Base-by-base conservation (phyloP, 768 basidiomycete genomes). In the Pleurotus tuber-regium region DNA sequence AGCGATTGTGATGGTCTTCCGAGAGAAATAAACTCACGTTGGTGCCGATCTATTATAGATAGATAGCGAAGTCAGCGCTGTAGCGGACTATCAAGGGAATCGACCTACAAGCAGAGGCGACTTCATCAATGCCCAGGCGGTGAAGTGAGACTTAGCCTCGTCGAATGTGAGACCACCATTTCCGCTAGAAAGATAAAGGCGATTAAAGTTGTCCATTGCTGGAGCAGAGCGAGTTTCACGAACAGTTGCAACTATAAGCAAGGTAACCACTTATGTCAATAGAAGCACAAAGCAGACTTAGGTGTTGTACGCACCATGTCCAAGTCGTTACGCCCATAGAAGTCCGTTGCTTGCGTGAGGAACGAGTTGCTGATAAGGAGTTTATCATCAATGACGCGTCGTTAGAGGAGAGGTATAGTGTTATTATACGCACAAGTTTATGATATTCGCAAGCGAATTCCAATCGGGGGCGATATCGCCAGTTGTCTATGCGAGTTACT, bases 61-160 rank as follows among this genome's bases (percentile, higher is more conserved):
- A n/a, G n/a, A n/a, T n/a, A n/a, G n/a, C n/a, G n/a, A n/a, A n/a
- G n/a, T n/a, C n/a, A n/a, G n/a, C n/a, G n/a, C n/a, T n/a, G n/a
- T n/a, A n/a, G n/a, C n/a, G n/a, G n/a, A n/a, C n/a, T n/a, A n/a
- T n/a, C n/a, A n/a, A n/a, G n/a, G n/a, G n/a, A n/a, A n/a, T n/a
- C 7, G 11, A 9, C 61, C 64, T 24, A 73, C 70, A 53, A 87
- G 62, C 24, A 87, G 73, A 2, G 85, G 84, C 0, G 67, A 70
- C 60, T 86, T 87, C 79, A 86, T 77, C 25, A 87, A 64, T 29
- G 83, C 83, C 85, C 86, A 87, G 0, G 81, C 83, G 0, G 84
- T 86, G 61, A 86, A 87, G 61, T 87, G 85, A 2, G 83, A 74
- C 63, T 86, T 86, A 18, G 76, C 66, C 65, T 87, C 85, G 11